Base-by-base conservation (phyloP, 176 grass and related monocot genomes). In the Oryza punctata region DNA sequence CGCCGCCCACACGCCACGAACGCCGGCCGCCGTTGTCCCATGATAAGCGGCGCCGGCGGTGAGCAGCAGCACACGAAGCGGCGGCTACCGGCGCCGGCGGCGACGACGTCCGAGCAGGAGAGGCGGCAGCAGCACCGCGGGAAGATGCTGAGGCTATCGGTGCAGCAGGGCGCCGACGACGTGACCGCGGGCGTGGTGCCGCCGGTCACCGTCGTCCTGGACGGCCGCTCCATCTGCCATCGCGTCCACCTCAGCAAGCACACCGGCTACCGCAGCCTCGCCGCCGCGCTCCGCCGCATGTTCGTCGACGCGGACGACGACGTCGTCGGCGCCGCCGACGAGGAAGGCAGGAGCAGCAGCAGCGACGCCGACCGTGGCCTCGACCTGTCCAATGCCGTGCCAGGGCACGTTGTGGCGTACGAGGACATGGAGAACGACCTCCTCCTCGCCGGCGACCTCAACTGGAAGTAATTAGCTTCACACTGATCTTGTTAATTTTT, bases 381-480 rank as follows among this genome's bases (percentile, higher is more conserved):
- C 26, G 84, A 91, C 75, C 78, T 97, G 41, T 87, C 92, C 83
- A 94, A 97, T 84, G 95, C 95, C 11, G 86, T 97, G 2, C 95
- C 95, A 3, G 95, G 95, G 3, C 83, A 97, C 64, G 78, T 97
- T 27, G 92, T 97, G 13, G 95, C 95, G 8, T 97, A 97, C 57
- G 95, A 94, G 86, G 95, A 97, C 85, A 86, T 97, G 88, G 95
- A 97, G 88, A 86, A 94, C 28, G 95, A 97, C 65, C 95, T 97
- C 27, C 88, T 97, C 44, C 92, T 97, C 63, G 95, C 88, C 25
- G 95, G 95, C 5, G 95, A 97, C 86, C 95, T 97, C 75, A 92
- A 85, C 63, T 97, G 95, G 92, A 97, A 87, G 95, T 97, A 76
- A 81, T 52, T 23, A 30, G 41, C 21, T 3, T 16, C n/a, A 52